These are phyloP conservation scores for Coemansia aciculifera DNA, from an alignment of 192 early-diverging fungal genomes.

Conservation along the genomic window DNA sequence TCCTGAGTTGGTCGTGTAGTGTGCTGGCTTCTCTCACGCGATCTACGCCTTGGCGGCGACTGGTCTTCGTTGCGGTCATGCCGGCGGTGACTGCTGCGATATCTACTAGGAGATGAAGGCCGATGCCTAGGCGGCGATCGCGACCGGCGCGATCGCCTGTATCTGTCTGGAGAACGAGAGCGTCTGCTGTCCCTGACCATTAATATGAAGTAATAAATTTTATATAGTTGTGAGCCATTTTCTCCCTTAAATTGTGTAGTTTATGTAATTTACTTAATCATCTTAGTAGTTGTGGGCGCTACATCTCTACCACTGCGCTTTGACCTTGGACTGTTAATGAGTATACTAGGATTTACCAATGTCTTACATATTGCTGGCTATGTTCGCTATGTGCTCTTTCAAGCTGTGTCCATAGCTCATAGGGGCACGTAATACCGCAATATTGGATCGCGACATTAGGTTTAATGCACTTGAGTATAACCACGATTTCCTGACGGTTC, in stretches of 20 bases:
- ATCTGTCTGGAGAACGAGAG: conserved; percentile 19
- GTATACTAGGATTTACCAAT: background rate
- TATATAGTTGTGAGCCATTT: background rate
- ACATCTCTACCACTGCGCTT: background rate
- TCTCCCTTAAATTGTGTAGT: background rate
- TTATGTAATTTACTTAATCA: background rate
- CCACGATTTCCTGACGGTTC: background rate
- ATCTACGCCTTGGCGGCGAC: conserved; percentile 13
- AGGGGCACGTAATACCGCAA: background rate
- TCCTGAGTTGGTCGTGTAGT: background rate
- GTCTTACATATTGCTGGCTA: background rate
- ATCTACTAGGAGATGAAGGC: conserved; percentile 34
- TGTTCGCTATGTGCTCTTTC: background rate
- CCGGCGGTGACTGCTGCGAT: conserved; percentile 9
- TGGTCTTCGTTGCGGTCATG: conserved; percentile 4
- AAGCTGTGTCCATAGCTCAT: background rate
- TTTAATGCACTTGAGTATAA: background rate
- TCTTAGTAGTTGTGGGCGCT: background rate
- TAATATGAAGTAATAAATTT: background rate
- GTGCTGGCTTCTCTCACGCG: conserved; percentile 23
- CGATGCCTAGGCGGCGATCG: conserved; percentile 21
- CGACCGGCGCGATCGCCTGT: conserved; percentile 14
- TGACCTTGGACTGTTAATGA: background rate
- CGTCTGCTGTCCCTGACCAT: conserved; percentile 36
- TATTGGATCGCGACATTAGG: background rate